Evolutionary conservation across 2,329 filamentous ascomycete genomes (phyloP).

Genomic region (Pseudogymnoascus sp.): DNA sequence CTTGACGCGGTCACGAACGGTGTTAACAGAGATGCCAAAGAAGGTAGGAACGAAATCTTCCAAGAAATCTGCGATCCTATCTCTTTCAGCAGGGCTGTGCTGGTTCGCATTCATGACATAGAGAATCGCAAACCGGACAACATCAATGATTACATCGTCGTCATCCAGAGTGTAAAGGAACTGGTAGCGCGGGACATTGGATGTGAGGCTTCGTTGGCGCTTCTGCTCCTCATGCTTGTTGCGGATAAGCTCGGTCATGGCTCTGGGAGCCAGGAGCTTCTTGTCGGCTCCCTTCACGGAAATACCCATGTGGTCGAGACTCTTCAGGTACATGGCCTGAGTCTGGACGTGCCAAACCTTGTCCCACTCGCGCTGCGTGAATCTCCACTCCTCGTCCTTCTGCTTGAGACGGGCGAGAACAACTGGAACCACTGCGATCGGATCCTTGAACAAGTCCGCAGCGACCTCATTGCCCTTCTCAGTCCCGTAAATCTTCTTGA

Average conservation of each 20-base stretch:
- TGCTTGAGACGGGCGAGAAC: slow-evolving; percentile 85
- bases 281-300: slow-evolving; percentile 85
- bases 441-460: slow-evolving; percentile 74
- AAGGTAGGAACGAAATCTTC: slow-evolving; percentile 69
- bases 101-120: slow-evolving; percentile 63
- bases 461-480: slow-evolving; percentile 81
- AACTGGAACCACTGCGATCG: slow-evolving; percentile 81
- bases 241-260: slow-evolving; percentile 83
- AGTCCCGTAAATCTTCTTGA: slow-evolving; percentile 92
- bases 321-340: slow-evolving; percentile 89
- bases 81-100: slow-evolving; percentile 65
- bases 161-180: slow-evolving; percentile 69
- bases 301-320: slow-evolving; percentile 92
- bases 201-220: slow-evolving; percentile 58
- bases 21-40: slow-evolving; percentile 67
- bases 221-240: slow-evolving; percentile 88
- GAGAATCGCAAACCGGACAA: slow-evolving; percentile 55
- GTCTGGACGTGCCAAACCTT: slow-evolving; percentile 98
- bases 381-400: slow-evolving; percentile 96
- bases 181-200: slow-evolving; percentile 60
- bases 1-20: slow-evolving; percentile 57
- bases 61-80: slow-evolving; percentile 67
- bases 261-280: slow-evolving; percentile 82
- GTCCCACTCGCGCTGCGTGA: slow-evolving; percentile 91
- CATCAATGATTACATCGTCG: slow-evolving; percentile 57